phyloP scores from a whole-genome alignment of 345 rosid genomes.

The Ceriops tagal region DNA sequence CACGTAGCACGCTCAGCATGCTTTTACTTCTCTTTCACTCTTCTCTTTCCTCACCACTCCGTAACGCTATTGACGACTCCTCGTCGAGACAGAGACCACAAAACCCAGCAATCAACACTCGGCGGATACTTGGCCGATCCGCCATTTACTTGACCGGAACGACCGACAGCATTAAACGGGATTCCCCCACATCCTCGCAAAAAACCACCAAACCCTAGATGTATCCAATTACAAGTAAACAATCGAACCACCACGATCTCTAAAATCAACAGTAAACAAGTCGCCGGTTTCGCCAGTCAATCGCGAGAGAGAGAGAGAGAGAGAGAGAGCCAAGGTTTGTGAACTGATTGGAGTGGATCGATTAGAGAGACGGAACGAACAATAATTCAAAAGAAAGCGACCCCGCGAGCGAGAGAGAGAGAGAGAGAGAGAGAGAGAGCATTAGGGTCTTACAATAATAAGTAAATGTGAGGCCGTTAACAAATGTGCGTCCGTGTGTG shows the following conservation, averaged over 20 bases:
- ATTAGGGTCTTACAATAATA: conserved; percentile 42
- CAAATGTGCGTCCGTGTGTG: too few species aligned
- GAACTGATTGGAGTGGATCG: not conserved
- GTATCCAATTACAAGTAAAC: not conserved
- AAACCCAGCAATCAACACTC: conserved; percentile 8
- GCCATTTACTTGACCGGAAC: conserved; percentile 48
- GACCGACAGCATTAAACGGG: conserved; percentile 34
- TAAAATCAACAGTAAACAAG: not conserved
- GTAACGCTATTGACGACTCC: conserved; percentile 25
- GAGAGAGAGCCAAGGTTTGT: not conserved
- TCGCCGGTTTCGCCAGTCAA: not conserved
- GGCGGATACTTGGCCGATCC: conserved; percentile 66
- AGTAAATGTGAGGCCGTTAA: not conserved
- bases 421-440: not conserved
- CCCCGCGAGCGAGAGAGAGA: not conserved
- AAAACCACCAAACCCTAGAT: conserved; percentile 27
- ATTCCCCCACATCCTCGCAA: conserved; percentile 16
- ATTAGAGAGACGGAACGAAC: conserved; percentile 2
- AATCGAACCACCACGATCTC: not conserved
- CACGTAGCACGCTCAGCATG: conserved; percentile 93
- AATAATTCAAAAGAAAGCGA: not conserved
- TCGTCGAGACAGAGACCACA: not conserved
- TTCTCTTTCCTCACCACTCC: conserved; percentile 34
- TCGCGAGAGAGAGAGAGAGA: not conserved
- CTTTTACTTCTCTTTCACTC: conserved; percentile 37